Conservation (phyloP, 192 early-diverging fungal genomes). For the Phycomyces blakesleeanus region DNA sequence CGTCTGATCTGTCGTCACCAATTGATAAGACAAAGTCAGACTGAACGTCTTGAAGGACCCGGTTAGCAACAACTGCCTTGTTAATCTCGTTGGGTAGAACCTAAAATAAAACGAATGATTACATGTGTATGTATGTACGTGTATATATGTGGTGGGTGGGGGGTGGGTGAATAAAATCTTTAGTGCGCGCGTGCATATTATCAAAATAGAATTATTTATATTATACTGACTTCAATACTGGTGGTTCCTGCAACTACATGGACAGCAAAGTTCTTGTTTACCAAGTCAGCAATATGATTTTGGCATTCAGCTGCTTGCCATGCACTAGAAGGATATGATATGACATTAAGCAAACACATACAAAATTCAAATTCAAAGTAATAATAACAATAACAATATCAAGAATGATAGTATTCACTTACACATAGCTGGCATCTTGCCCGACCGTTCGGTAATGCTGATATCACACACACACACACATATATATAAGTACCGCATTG, state of each 20-base stretch:
- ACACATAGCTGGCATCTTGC: conserved; percentile 28
- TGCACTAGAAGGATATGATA: too few relatives aligned
- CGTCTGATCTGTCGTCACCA: conserved; percentile 77
- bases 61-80: conserved; percentile 58
- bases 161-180: too few relatives aligned
- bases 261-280: conserved; percentile 65
- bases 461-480: not conserved
- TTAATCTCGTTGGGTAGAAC: conserved; percentile 68
- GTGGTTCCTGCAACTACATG: conserved; percentile 63
- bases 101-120: conserved; percentile 2
- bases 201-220: too few relatives aligned
- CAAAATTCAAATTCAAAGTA: too few relatives aligned
- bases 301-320: conserved; percentile 85
- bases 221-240: conserved; percentile 51
- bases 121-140: too few relatives aligned
- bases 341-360: too few relatives aligned
- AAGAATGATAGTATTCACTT: too few relatives aligned
- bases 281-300: conserved; percentile 74
- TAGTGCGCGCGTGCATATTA: too few relatives aligned
- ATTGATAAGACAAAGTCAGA: conserved; percentile 68
- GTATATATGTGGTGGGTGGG: too few relatives aligned
- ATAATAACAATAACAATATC: too few relatives aligned
- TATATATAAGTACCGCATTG: not conserved
- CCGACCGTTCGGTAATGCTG: conserved; percentile 30
- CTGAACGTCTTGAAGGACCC: conserved; percentile 58